These are phyloP conservation scores for Lactarius tabidus DNA, from an alignment of 768 basidiomycete genomes.

Conservation along the genomic window DNA sequence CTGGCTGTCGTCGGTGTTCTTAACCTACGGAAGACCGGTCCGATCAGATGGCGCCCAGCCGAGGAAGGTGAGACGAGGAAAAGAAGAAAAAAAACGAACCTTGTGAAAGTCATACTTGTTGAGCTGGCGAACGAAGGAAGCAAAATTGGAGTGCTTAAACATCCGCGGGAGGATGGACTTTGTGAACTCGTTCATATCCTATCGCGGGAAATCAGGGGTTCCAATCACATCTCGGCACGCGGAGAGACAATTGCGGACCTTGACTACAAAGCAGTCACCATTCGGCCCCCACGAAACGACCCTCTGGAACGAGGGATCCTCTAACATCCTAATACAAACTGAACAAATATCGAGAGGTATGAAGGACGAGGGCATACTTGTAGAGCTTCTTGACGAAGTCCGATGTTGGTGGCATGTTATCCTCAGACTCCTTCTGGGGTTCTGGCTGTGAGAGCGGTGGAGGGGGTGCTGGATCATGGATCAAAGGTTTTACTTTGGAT, in stretches of 20 bases:
- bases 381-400: constrained; percentile 95
- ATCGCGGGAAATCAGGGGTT: constrained; percentile 21
- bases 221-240: constrained; percentile 15
- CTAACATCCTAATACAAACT: constrained; percentile 65
- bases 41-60: constrained; percentile 20
- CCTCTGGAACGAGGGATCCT: constrained; percentile 65
- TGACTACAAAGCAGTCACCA: constrained; percentile 90
- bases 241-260: constrained; percentile 33
- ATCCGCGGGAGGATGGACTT: constrained; percentile 83
- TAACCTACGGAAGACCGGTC: constrained; percentile 45
- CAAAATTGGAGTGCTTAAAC: constrained; percentile 96
- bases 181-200: constrained; percentile 96
- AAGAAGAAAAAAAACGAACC: constrained; percentile 36
- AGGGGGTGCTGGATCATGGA: constrained; percentile 21
- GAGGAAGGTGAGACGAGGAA: constrained; percentile 4
- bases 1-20: constrained; percentile 78
- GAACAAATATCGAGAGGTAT: neutral
- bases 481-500: constrained; percentile 28
- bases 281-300: constrained; percentile 81
- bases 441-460: constrained; percentile 24
- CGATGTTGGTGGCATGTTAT: constrained; percentile 80
- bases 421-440: constrained; percentile 41
- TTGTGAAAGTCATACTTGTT: constrained; percentile 99
- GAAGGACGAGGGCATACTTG: constrained; percentile 51
- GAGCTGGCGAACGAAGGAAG: constrained; percentile 85